Evolutionary conservation across 2,329 filamentous ascomycete species (phyloP).

Genomic region (Metarhizium anisopliae): DNA sequence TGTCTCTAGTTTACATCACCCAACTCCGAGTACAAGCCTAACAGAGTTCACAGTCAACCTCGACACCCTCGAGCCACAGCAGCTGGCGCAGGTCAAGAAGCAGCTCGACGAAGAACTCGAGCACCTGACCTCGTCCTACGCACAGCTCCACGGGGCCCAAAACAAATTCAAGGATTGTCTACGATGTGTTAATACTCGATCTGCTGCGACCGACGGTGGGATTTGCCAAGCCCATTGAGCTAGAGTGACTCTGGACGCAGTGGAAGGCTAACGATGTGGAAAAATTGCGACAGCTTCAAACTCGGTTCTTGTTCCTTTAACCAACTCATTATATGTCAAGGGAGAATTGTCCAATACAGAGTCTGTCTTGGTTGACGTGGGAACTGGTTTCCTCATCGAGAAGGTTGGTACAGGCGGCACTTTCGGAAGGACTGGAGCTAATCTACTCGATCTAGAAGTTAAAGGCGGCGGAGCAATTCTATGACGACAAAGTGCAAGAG

Average conservation of each 20-base stretch:
- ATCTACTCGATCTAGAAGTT: constrained; percentile 29
- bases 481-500: constrained; percentile 46
- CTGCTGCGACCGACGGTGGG: constrained; percentile 21
- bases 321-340: constrained; percentile 88
- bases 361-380: constrained; percentile 81
- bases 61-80: constrained; percentile 68
- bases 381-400: constrained; percentile 90
- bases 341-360: constrained; percentile 67
- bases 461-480: constrained; percentile 46
- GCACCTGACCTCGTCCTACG: constrained; percentile 83
- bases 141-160: constrained; percentile 83
- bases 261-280: background rate
- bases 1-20: background rate
- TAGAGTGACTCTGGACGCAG: background rate
- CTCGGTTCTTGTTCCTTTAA: constrained; percentile 81
- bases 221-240: no score
- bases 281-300: constrained; percentile 21
- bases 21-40: background rate
- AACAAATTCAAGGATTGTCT: constrained; percentile 88
- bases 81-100: constrained; percentile 87
- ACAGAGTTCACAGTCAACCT: constrained; percentile 44
- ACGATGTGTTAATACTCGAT: constrained; percentile 53
- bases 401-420: constrained; percentile 47
- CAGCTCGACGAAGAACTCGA: constrained; percentile 94
- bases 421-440: constrained; percentile 1